A percentile compares a stretch with the other conserved stretches of the same genome.
Evolutionary conservation across 1,284 basidiomycete genomes (phyloP).

Genomic region (Apiotrichum siamense): DNA sequence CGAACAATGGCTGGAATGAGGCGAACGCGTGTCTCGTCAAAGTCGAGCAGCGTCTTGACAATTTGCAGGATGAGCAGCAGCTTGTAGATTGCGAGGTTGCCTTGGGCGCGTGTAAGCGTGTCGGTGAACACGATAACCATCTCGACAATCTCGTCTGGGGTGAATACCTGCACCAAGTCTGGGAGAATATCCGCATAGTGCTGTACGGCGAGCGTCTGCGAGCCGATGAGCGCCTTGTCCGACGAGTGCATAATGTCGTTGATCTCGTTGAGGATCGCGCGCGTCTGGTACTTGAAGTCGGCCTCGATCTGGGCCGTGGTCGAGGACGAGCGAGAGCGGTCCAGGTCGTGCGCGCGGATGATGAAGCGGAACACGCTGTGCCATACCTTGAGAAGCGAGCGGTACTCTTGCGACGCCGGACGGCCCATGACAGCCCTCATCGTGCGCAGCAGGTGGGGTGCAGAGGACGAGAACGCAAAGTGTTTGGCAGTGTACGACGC

Average conservation of each 20-base stretch:
- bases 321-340: constrained; percentile 70
- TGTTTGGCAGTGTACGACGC: constrained; percentile 89
- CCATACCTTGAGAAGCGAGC: constrained; percentile 89
- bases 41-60: constrained; percentile 83
- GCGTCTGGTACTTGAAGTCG: constrained; percentile 75
- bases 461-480: constrained; percentile 71
- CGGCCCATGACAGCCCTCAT: constrained; percentile 76
- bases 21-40: constrained; percentile 66
- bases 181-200: constrained; percentile 90
- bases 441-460: constrained; percentile 73
- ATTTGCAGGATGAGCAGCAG: constrained; percentile 89
- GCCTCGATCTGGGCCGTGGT: constrained; percentile 79
- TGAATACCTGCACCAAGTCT: constrained; percentile 73
- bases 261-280: constrained; percentile 68
- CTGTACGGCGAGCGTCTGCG: constrained; percentile 87
- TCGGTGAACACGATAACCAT: constrained; percentile 81
- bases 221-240: constrained; percentile 79
- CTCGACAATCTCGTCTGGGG: constrained; percentile 72
- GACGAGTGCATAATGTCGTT: constrained; percentile 81
- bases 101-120: constrained; percentile 68
- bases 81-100: constrained; percentile 85
- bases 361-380: constrained; percentile 94
- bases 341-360: constrained; percentile 76
- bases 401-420: constrained; percentile 68
- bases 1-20: constrained; percentile 82